A percentile compares a stretch with the other conserved stretches of the same genome.
These are phyloP conservation scores for Xylaria grammica DNA, from an alignment of 495 filamentous ascomycete genomes.

Conservation along the genomic window DNA sequence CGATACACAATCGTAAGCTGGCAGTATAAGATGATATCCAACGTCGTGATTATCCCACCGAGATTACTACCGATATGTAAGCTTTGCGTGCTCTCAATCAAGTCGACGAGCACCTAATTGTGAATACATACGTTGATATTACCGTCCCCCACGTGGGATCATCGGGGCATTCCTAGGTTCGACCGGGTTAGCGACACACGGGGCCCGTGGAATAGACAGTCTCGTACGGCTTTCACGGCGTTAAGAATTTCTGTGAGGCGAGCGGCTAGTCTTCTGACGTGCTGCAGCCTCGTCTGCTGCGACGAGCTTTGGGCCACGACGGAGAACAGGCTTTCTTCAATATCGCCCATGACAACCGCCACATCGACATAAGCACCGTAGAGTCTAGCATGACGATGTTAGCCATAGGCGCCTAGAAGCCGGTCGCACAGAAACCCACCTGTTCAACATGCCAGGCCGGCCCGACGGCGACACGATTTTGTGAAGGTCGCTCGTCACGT, in stretches of 20 bases:
- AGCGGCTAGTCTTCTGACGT: conserved; percentile 23
- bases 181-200: conserved; percentile 8
- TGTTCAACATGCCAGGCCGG: background rate
- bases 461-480: conserved; percentile 2
- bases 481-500: conserved; percentile 50
- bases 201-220: background rate
- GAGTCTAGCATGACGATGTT: conserved; percentile 13
- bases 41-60: background rate
- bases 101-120: conserved; percentile 18
- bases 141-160: conserved; percentile 22
- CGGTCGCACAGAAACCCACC: conserved; percentile 11
- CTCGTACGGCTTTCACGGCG: conserved; percentile 18
- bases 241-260: conserved; percentile 20
- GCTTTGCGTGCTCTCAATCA: background rate
- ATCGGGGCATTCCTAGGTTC: conserved; percentile 12
- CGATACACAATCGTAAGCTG: conserved; percentile 64
- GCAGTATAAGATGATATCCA: conserved; percentile 12
- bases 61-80: conserved; percentile 1
- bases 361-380: conserved; percentile 26
- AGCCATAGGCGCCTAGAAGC: background rate
- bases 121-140: conserved; percentile 43
- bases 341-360: conserved; percentile 28
- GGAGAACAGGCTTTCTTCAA: conserved; percentile 31
- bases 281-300: conserved; percentile 25
- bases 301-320: conserved; percentile 24